These are phyloP conservation scores for Cydonia oblonga DNA, from an alignment of 331 rosid genomes.

Conservation along the genomic window DNA sequence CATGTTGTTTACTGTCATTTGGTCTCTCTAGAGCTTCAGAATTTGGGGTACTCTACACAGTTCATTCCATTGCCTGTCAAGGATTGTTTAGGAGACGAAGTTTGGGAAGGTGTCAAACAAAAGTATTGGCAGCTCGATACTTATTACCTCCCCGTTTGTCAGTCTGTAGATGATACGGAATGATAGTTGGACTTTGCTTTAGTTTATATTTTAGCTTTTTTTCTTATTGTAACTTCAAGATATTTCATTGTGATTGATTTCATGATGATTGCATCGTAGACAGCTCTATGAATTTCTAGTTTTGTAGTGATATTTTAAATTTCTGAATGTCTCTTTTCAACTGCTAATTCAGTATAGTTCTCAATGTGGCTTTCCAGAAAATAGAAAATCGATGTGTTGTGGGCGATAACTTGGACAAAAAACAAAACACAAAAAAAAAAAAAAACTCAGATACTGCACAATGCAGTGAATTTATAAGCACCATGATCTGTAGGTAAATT, in stretches of 20 bases:
- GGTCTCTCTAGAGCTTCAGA: constrained; percentile 84
- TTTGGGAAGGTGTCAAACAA: constrained; percentile 93
- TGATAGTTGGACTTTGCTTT: constrained; percentile 16
- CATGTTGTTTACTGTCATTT: constrained; percentile 85
- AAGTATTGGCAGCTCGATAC: constrained; percentile 96
- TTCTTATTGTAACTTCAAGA: not conserved
- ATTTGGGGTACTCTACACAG: constrained; percentile 73
- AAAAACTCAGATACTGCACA: no score
- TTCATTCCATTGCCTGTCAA: constrained; percentile 83
- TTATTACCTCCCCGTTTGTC: constrained; percentile 85
- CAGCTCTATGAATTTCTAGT: not conserved
- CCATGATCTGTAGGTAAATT: not conserved
- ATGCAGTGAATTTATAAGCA: not conserved
- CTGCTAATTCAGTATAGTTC: not conserved
- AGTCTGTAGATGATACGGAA: constrained; percentile 40
- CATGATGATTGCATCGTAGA: constrained; percentile 2
- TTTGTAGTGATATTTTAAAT: not conserved
- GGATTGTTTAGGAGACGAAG: constrained; percentile 70
- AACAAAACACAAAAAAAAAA: no score
- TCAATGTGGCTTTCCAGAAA: not conserved
- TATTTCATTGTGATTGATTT: not conserved
- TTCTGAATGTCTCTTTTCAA: not conserved
- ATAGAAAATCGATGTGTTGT: not conserved
- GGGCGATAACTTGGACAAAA: no score
- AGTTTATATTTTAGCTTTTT: not conserved